phyloP scores from a whole-genome alignment of 306 rosid species.

The Medicago lupulina region DNA sequence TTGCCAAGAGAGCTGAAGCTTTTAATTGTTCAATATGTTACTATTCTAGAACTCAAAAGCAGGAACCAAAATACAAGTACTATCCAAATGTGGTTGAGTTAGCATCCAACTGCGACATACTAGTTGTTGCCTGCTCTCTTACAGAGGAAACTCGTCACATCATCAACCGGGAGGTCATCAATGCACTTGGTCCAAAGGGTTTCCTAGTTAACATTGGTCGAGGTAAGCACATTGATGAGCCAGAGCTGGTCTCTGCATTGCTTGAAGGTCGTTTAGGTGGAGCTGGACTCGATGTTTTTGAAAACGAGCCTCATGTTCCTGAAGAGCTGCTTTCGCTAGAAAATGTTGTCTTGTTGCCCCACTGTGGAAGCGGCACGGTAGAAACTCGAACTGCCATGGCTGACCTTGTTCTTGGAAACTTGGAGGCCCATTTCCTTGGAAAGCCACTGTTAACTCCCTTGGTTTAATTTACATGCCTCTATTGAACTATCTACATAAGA shows the following conservation, averaged over 20 bases:
- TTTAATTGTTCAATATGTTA: conserved; percentile 71
- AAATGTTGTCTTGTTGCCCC: conserved; percentile 80
- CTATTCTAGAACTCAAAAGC: conserved; percentile 68
- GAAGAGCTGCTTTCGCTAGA: conserved; percentile 70
- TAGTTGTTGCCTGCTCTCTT: conserved; percentile 84
- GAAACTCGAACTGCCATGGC: conserved; percentile 83
- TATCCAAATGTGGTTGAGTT: conserved; percentile 73
- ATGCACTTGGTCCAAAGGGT: conserved; percentile 83
- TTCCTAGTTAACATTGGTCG: conserved; percentile 80
- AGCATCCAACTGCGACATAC: conserved; percentile 74
- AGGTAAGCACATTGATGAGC: conserved; percentile 84
- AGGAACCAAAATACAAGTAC: conserved; percentile 65
- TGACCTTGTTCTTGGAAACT: conserved; percentile 72
- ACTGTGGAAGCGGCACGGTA: conserved; percentile 69
- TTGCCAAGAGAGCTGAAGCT: conserved; percentile 86
- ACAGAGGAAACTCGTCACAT: conserved; percentile 68
- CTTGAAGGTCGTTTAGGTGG: conserved; percentile 85
- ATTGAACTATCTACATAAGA: neutral
- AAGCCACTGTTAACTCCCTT: conserved; percentile 75
- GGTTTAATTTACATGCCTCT: conserved; percentile 36
- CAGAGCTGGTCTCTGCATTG: conserved; percentile 73
- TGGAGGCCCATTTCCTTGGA: conserved; percentile 81
- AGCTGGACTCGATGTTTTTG: conserved; percentile 86
- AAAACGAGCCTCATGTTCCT: conserved; percentile 82
- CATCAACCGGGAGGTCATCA: conserved; percentile 67